These are phyloP conservation scores for Tremellales sp. DNA, from an alignment of 1,284 basidiomycete species.

Conservation along the genomic window DNA sequence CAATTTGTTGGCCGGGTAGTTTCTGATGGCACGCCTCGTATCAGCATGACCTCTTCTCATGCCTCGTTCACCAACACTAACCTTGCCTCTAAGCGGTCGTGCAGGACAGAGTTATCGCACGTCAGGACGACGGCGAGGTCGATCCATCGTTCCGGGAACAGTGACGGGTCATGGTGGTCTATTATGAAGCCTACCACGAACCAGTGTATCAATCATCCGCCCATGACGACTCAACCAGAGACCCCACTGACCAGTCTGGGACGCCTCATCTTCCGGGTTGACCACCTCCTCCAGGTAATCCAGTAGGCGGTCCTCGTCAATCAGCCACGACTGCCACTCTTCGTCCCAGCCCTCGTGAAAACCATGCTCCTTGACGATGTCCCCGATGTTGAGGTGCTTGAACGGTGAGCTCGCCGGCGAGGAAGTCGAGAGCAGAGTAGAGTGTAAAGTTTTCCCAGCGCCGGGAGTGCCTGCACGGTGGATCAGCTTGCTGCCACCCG, in stretches of 20 bases:
- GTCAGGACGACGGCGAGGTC: slow-evolving; percentile 94
- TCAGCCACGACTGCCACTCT: slow-evolving; percentile 90
- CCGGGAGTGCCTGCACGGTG: slow-evolving; percentile 51
- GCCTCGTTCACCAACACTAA: slow-evolving; percentile 49
- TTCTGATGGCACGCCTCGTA: slow-evolving; percentile 53
- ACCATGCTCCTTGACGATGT: slow-evolving; percentile 77
- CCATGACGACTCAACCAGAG: background rate
- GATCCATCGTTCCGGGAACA: slow-evolving; percentile 93
- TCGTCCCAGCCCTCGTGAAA: slow-evolving; percentile 84
- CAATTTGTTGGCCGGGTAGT: slow-evolving; percentile 87
- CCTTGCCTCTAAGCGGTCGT: slow-evolving; percentile 91
- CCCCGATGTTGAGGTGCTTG: slow-evolving; percentile 82
- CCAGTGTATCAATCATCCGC: background rate
- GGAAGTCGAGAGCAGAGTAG: slow-evolving; percentile 63
- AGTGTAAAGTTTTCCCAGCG: slow-evolving; percentile 83
- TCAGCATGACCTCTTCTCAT: too few relatives aligned
- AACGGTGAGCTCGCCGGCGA: slow-evolving; percentile 65
- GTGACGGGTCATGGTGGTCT: slow-evolving; percentile 95
- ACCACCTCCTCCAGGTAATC: slow-evolving; percentile 75
- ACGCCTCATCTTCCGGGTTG: slow-evolving; percentile 40
- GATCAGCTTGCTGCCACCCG: too few relatives aligned
- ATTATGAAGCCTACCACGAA: slow-evolving; percentile 79
- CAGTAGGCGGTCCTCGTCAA: slow-evolving; percentile 92
- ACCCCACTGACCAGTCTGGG: slow-evolving; percentile 34
- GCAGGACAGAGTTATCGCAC: slow-evolving; percentile 84